Evolutionary conservation across 2,329 filamentous ascomycete species (phyloP).

Genomic region (Aspergillus unguis): DNA sequence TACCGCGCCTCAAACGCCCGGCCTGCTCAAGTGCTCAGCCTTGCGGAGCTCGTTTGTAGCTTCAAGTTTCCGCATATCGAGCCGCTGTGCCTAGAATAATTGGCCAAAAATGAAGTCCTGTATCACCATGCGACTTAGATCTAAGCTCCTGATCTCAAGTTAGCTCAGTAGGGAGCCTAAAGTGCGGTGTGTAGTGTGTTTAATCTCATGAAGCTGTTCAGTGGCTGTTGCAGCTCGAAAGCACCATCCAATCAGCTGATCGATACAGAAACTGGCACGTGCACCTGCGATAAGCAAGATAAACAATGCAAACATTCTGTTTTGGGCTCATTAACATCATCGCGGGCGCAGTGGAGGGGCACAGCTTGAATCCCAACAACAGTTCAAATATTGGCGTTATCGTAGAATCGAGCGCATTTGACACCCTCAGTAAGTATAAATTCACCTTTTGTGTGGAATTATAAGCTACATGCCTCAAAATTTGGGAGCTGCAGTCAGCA

Average conservation of each 20-base stretch:
- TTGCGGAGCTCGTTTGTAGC: background rate
- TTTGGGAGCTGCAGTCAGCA: background rate
- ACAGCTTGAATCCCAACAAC: slow-evolving; percentile 4
- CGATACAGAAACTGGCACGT: slow-evolving; percentile 7
- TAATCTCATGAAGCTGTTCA: too few relatives aligned
- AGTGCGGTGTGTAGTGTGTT: too few relatives aligned
- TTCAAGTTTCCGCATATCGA: background rate
- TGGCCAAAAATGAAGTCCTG: too few relatives aligned
- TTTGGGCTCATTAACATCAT: slow-evolving; percentile 17
- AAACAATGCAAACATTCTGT: slow-evolving; percentile 25
- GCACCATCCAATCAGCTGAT: background rate
- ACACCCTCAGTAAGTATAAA: background rate
- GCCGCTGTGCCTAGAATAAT: too few relatives aligned
- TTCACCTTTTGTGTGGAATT: too few relatives aligned
- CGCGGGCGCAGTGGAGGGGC: slow-evolving; percentile 16
- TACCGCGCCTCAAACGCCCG: background rate
- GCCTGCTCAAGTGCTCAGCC: background rate
- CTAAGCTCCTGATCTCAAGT: too few relatives aligned
- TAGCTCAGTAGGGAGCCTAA: too few relatives aligned
- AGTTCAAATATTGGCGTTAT: background rate
- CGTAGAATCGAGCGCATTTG: background rate
- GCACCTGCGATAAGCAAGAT: slow-evolving; percentile 12
- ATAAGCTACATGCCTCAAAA: too few relatives aligned
- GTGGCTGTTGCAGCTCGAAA: background rate
- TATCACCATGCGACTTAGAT: too few relatives aligned